phyloP scores from a whole-genome alignment of 2,329 filamentous ascomycete species.

The Colletotrichum somersetense region DNA sequence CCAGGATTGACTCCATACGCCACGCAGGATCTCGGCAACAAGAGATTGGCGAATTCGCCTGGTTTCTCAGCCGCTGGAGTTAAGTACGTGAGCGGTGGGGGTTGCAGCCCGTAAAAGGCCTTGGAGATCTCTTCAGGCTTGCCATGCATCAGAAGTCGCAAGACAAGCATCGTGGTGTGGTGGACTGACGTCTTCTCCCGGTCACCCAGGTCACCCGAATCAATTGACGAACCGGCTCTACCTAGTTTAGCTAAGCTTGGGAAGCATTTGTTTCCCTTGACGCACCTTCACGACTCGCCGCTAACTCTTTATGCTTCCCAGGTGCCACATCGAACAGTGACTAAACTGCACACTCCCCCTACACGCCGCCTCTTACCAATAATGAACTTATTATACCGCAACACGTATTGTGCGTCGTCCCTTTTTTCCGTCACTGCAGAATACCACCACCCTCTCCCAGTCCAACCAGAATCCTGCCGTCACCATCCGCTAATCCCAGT shows the following conservation, averaged over 20 bases:
- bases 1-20: slow-evolving; percentile 12
- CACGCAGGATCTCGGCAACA: slow-evolving; percentile 28
- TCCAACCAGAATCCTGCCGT: slow-evolving; percentile 22
- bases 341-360: slow-evolving; percentile 5
- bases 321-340: slow-evolving; percentile 25
- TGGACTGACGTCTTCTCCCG: neutral
- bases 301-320: slow-evolving; percentile 15
- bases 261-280: slow-evolving; percentile 22
- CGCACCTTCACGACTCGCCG: slow-evolving; percentile 35
- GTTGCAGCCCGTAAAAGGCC: slow-evolving; percentile 16
- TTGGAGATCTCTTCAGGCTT: neutral
- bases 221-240: slow-evolving; percentile 19
- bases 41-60: slow-evolving; percentile 40
- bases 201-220: slow-evolving; percentile 4
- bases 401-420: neutral
- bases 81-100: slow-evolving; percentile 1
- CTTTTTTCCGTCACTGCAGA: slow-evolving; percentile 6
- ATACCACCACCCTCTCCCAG: neutral
- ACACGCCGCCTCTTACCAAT: neutral
- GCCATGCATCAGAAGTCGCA: neutral
- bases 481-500: slow-evolving; percentile 12
- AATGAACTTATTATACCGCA: neutral
- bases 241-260: slow-evolving; percentile 1
- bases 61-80: slow-evolving; percentile 14
- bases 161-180: neutral